A percentile compares a stretch with the other conserved stretches of the same genome.
Conservation (phyloP, 1,139 yeast species). For the Candida tetrigidarum region DNA sequence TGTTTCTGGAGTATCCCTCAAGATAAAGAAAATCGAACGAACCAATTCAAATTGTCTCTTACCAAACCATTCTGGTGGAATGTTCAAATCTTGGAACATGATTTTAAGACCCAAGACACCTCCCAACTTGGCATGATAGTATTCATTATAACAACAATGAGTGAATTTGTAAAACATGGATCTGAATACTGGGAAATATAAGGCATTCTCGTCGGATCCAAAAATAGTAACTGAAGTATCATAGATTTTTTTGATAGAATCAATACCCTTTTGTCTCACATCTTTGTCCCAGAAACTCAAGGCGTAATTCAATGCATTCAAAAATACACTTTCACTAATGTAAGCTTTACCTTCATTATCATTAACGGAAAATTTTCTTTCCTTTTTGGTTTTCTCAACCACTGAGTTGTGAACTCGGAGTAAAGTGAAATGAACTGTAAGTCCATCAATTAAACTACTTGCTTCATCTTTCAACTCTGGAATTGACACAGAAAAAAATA, state of each 20-base stretch:
- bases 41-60: constrained; percentile 83
- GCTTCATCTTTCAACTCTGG: constrained; percentile 80
- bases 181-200: constrained; percentile 75
- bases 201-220: constrained; percentile 67
- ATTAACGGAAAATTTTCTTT: constrained; percentile 71
- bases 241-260: constrained; percentile 65
- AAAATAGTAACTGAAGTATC: constrained; percentile 67
- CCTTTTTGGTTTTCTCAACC: constrained; percentile 68
- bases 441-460: constrained; percentile 56
- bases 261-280: constrained; percentile 73
- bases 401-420: constrained; percentile 77
- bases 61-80: constrained; percentile 75
- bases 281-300: constrained; percentile 75
- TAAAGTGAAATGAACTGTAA: constrained; percentile 80
- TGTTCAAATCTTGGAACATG: constrained; percentile 66
- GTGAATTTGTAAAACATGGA: constrained; percentile 80
- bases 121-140: constrained; percentile 83
- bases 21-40: constrained; percentile 84
- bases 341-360: constrained; percentile 80
- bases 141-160: constrained; percentile 91
- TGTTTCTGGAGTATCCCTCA: constrained; percentile 88
- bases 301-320: constrained; percentile 79
- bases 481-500: constrained; percentile 77
- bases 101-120: constrained; percentile 85
- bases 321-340: constrained; percentile 69